Evolutionary conservation across 1,284 basidiomycete genomes (phyloP).

Genomic region (Cryptococcus sp.): DNA sequence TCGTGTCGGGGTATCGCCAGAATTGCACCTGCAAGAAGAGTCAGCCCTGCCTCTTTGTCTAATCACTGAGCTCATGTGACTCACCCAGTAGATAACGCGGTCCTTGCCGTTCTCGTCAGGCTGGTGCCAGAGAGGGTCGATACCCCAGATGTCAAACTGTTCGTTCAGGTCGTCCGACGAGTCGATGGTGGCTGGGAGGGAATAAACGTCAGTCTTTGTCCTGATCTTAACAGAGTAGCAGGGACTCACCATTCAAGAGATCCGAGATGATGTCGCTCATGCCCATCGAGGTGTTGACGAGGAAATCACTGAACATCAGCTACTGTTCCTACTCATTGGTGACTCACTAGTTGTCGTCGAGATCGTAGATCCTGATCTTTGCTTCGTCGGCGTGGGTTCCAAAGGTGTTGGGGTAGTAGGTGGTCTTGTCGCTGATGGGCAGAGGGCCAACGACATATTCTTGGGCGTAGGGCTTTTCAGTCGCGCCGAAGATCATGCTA

Average conservation of each 20-base stretch:
- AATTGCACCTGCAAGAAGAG: constrained; percentile 14
- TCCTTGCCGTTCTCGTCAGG: constrained; percentile 28
- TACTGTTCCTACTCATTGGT: constrained; percentile 2
- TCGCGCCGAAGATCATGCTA: constrained; percentile 36
- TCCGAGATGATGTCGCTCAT: constrained; percentile 40
- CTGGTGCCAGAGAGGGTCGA: constrained; percentile 47
- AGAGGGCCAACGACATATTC: constrained; percentile 45
- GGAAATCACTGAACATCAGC: constrained; percentile 8
- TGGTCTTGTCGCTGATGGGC: constrained; percentile 20
- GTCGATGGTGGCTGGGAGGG: constrained; percentile 15
- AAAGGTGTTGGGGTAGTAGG: constrained; percentile 21
- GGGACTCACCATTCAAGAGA: constrained; percentile 25
- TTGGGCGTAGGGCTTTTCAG: constrained; percentile 42
- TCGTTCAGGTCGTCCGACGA: constrained; percentile 16
- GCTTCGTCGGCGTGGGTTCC: constrained; percentile 21
- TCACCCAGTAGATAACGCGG: constrained; percentile 27
- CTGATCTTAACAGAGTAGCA: background rate
- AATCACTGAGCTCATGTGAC: too few species aligned
- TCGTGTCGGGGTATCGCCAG: constrained; percentile 18
- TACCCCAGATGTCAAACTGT: constrained; percentile 28
- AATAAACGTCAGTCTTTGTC: background rate
- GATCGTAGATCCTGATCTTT: constrained; percentile 29
- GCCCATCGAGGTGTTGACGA: constrained; percentile 10
- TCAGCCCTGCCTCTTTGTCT: background rate
- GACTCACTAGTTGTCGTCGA: constrained; percentile 21